A percentile compares a stretch with the other conserved stretches of the same genome.
Evolutionary conservation across 2,329 filamentous ascomycete species (phyloP).

Genomic region (Microdochium paspali): DNA sequence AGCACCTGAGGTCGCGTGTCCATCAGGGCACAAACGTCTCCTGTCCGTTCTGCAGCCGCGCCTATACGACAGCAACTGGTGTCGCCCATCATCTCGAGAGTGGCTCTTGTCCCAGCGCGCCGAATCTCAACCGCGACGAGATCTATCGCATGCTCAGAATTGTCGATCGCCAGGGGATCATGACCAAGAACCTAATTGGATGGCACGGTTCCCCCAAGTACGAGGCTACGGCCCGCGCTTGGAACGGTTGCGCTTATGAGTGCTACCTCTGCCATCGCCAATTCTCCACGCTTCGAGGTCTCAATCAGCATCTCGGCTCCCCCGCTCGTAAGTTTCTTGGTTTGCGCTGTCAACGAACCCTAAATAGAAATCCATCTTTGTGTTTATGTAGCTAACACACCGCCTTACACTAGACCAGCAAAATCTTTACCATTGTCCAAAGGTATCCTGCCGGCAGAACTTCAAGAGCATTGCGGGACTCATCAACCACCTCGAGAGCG

Average conservation of each 20-base stretch:
- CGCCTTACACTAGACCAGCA: conserved; percentile 22
- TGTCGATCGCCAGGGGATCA: conserved; percentile 34
- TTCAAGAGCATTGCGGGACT: conserved; percentile 28
- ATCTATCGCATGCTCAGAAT: conserved; percentile 34
- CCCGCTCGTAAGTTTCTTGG: conserved; percentile 29
- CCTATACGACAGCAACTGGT: conserved; percentile 40
- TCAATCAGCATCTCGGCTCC: conserved; percentile 47
- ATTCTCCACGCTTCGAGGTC: conserved; percentile 23
- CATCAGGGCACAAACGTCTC: conserved; percentile 33
- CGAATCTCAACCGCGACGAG: conserved; percentile 32
- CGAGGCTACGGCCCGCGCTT: conserved; percentile 28
- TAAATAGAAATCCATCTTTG: too few species aligned
- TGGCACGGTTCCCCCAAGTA: conserved; percentile 27
- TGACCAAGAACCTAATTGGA: conserved; percentile 42
- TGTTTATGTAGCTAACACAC: too few species aligned
- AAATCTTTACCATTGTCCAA: conserved; percentile 29
- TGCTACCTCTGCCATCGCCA: conserved; percentile 43
- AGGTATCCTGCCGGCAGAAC: conserved; percentile 20
- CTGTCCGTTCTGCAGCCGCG: conserved; percentile 45
- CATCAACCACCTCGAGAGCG: conserved; percentile 34
- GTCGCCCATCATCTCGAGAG: conserved; percentile 46
- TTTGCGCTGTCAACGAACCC: too few species aligned
- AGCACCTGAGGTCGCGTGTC: conserved; percentile 45
- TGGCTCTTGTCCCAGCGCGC: conserved; percentile 38
- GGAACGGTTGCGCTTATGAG: conserved; percentile 34